Conservation (phyloP, 306 rosid species). For the Ormosia semicastrata region DNA sequence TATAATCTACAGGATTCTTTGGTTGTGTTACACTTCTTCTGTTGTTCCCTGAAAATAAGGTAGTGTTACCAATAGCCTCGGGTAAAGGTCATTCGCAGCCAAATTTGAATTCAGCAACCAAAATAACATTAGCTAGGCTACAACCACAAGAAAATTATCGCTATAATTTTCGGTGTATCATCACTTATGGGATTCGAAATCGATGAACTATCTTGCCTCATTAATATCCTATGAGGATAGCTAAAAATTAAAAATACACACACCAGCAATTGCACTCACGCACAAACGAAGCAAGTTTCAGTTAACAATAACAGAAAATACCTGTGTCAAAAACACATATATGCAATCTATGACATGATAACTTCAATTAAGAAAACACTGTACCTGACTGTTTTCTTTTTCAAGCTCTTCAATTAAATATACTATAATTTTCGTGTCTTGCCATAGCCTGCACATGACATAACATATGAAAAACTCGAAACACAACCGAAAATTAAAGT, state of each 20-base stretch:
- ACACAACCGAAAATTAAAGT: background rate
- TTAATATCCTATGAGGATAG: constrained; percentile 28
- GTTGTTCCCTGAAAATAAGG: constrained; percentile 57
- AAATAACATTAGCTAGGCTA: background rate
- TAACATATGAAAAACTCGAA: background rate
- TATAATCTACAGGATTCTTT: no score
- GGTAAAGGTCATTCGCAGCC: background rate
- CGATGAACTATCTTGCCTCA: constrained; percentile 36
- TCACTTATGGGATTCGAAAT: constrained; percentile 63
- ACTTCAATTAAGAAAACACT: constrained; percentile 9
- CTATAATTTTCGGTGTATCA: constrained; percentile 56
- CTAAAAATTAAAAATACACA: constrained; percentile 19
- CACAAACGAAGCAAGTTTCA: background rate
- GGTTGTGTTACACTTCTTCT: no score
- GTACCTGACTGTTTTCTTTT: constrained; percentile 50
- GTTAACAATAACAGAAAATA: background rate
- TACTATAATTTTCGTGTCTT: constrained; percentile 59
- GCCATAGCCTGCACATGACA: constrained; percentile 55
- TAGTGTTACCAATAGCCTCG: constrained; percentile 11
- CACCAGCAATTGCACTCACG: background rate
- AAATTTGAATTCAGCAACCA: constrained; percentile 13
- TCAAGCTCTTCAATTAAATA: constrained; percentile 53
- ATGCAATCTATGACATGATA: background rate
- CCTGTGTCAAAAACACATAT: background rate
- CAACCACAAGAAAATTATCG: constrained; percentile 40